Evolutionary conservation across 1,139 yeast species (phyloP), one percentile per base, ranked within the genome.

Genomic region (Taphrina sp.): DNA sequence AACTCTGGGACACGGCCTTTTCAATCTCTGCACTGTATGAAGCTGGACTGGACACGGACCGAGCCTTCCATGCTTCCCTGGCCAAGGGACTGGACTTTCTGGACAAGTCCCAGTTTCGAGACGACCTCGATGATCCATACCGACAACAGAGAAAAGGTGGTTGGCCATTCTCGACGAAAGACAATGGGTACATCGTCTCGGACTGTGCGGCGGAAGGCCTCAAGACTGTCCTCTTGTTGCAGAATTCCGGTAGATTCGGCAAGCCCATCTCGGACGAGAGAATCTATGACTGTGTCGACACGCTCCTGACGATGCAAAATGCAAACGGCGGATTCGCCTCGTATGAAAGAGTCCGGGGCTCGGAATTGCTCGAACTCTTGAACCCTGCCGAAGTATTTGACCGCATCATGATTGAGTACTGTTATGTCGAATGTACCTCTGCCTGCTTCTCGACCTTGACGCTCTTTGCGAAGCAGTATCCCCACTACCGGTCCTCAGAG

Each of bases 361-460:
- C 95, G 0, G 80, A 88, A n/a, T 63, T 81, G 44, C 68, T 94
- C 61, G 92, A 94, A 67, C 66, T 72, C 49, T 73, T 94, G 61
- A 92, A 92, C 64, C 98, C 98, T 0, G 98, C 98, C 0, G 98
- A 94, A 68, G 98, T 94, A 0, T 94, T 94, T 71, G 95, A 95
- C 60, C 89, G 92, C 64, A 94, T 94, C 60, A 94, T 94, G 99
- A 95, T 92, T 12, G 99, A 94, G 68, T 92, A 87, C 67, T 97
- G 98, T 0, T 94, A 94, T 66, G 96, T 92, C 29, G 99, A 94
- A 69, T 94, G 99, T 69, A 89, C 98, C 0, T 98, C 94, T 69
- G 89, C 97, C 0, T 83, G 92, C 1, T 95, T 92, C 1, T 73
- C 92, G 46, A 98, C 98, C 0, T 73, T 94, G 59, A 82, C 88